Base-by-base conservation (phyloP, 495 filamentous ascomycete genomes). In the Penicillium parvum region DNA sequence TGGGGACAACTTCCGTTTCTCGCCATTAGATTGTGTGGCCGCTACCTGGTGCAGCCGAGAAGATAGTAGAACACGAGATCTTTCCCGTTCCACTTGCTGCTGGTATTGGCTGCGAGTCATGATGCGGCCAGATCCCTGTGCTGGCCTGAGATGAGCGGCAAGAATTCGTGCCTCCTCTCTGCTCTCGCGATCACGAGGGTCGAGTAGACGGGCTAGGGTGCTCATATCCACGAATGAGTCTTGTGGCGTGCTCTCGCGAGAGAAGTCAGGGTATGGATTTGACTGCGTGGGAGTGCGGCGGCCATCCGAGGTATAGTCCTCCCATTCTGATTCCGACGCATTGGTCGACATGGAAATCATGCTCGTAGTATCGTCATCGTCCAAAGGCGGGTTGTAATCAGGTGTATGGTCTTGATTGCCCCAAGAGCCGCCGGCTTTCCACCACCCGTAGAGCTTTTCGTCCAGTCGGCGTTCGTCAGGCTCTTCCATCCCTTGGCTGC, bases 101-200 rank as follows among this genome's bases (percentile, higher is more conserved):
- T 74, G 76, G 67, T 83, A 96, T 32, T 79, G 79, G 27, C 85
- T 84, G 19, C 92, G 84, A 5, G 92, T 98, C 43, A 95, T 61
- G 32, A 91, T 82, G 17, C 50, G 42, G 18, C 57, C 51, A 11
- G 43, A 34, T 14, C 63, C 62, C 23, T 47, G 55, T 4, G 78
- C 66, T 37, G 77, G 78, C 12, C 71, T 65, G 9, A 98, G 76
- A 59, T 91, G 91, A 2, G 86, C 84, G 9, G 91, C 84, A 2
- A 97, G 76, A 7, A 91, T 75, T 21, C 78, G 77, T 2, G 94
- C 92, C 61, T 95, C 86, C 25, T 86, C 77, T 26, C 82, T 77
- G 40, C 90, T 83, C 41, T 90, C 85, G 0, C 79, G 72, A 28
- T 78, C 85, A 34, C 80, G 79, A 0, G 94, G 94, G 52, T 95